Base-by-base conservation (phyloP, 148 eudicot genomes). In the Heliamphora exappendiculata region DNA sequence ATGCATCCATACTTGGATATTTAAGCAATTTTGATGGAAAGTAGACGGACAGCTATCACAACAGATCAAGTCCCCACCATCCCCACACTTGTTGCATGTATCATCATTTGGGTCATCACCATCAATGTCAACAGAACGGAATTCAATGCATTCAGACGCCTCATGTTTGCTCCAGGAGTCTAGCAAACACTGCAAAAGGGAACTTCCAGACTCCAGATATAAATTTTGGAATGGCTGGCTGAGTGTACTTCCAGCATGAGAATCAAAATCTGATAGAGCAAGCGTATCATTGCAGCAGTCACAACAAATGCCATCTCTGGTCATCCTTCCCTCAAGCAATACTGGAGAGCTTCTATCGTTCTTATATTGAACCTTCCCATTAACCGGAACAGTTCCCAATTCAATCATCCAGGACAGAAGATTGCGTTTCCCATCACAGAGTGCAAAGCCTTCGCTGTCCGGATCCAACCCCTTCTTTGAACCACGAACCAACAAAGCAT, bases 21-120 rank as follows among this genome's bases (percentile, higher is more conserved):
- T 78, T 72, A 91, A 82, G 86, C 99, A 96, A 82, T 82, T 82
- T 60, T 84, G 81, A 79, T 96, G 99, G 82, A 96, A 91, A 45
- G 99, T 93, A 51, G 99, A 88, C 5, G 99, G 98, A 74, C 98
- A 96, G 36, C 97, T 79, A 86, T 96, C 99, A 75, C 99, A 96
- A 77, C 99, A 96, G 75, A 96, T 89, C 84, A 96, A 87, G 77
- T 93, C 83, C 49, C 99, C 99, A 78, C 99, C 99, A 86, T 96
- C 99, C 76, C 92, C 99, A 53, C 99, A 96, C 59, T 87, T 84
- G 70, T 88, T 93, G 83, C 99, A 96, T 5, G 97, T 96, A 76
- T 96, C 99, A 77, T 96, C 99, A 82, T 96, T 93, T 73, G 97
- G 94, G 67, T 96, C 99, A 74, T 82, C 91, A 39, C 78, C 93